Evolutionary conservation across 441 rosid genomes (phyloP).

Genomic region (Eutrema salsugineum): DNA sequence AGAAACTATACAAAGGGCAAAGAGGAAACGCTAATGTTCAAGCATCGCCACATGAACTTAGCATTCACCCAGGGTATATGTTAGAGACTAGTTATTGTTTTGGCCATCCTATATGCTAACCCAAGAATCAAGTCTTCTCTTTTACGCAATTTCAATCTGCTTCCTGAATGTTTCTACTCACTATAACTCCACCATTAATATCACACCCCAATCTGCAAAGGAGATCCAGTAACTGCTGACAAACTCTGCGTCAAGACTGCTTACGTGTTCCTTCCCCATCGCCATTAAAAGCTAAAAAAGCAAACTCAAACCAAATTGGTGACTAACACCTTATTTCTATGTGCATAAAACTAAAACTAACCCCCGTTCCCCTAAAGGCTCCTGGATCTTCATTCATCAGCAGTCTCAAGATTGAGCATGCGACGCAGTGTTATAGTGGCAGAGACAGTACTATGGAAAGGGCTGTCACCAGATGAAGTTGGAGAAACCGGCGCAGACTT

Average conservation of each 20-base stretch:
- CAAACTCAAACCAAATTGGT: conserved; percentile 29
- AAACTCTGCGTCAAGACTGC: conserved; percentile 21
- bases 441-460: conserved; percentile 59
- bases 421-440: conserved; percentile 91
- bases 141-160: conserved; percentile 1
- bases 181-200: conserved; percentile 9
- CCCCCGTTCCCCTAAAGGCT: conserved; percentile 32
- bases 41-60: conserved; percentile 16
- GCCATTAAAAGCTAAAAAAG: conserved; percentile 4
- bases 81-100: conserved; percentile 17
- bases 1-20: conserved; percentile 28
- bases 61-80: conserved; percentile 24
- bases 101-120: conserved; percentile 25
- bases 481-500: conserved; percentile 96
- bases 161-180: conserved; percentile 16
- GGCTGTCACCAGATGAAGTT: conserved; percentile 38
- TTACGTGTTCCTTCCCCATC: conserved; percentile 22
- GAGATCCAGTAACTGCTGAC: conserved; percentile 24
- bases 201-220: conserved; percentile 16
- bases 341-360: conserved; percentile 47
- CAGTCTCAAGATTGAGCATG: conserved; percentile 79
- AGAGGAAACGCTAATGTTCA: conserved; percentile 16
- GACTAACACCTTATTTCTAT: conserved; percentile 45
- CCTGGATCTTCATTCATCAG: conserved; percentile 49
- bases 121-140: conserved; percentile 26